Base-by-base conservation (phyloP, 2,329 filamentous ascomycete species). In the Clonostachys solani region DNA sequence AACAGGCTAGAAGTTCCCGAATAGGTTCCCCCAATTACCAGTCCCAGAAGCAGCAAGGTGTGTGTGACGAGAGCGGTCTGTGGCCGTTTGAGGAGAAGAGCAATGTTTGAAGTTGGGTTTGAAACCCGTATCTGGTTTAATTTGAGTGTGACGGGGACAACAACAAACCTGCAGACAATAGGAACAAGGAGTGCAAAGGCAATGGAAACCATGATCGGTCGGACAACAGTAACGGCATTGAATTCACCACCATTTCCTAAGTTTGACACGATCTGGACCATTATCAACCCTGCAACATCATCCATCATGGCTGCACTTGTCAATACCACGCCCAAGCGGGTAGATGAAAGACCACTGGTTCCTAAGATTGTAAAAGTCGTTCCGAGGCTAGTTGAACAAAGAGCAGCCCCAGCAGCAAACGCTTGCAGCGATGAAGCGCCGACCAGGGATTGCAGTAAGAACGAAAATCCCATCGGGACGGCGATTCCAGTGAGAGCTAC, bases 251-350 rank as follows among this genome's bases (percentile, higher is more conserved):
- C 36, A 9, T 52, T 47, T 46, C 63, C 85, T 0, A 92, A 68
- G 42, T 83, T 84, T 0, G 84, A 79, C 18, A 94, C 84, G 42
- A 92, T 77, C 53, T 89, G 81, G 1, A 90, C 84, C 80, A 92
- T 86, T 8, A 92, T 80, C 10, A 92, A 67, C 0, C 87, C 87
- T 2, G 88, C 77, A 0, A 92, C 83, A 64, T 94, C 88, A 59
- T 94, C 89, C 67, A 94, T 80, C 80, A 94, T 88, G 1, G 88
- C 89, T 1, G 87, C 87, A 49, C 80, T 84, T 3, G 80, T 80
- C 1, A 91, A 72, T 0, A 94, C 78, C 66, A 81, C 48, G 68
- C 89, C 75, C 6, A 78, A 58, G 8, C 74, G 65, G 3, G 73
- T 72, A 2, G 61, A 53, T 2, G 60, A 60, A 5, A 75, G 63